phyloP scores from a whole-genome alignment of 2,329 filamentous ascomycete genomes.

The Phaeomoniella chlamydospora region DNA sequence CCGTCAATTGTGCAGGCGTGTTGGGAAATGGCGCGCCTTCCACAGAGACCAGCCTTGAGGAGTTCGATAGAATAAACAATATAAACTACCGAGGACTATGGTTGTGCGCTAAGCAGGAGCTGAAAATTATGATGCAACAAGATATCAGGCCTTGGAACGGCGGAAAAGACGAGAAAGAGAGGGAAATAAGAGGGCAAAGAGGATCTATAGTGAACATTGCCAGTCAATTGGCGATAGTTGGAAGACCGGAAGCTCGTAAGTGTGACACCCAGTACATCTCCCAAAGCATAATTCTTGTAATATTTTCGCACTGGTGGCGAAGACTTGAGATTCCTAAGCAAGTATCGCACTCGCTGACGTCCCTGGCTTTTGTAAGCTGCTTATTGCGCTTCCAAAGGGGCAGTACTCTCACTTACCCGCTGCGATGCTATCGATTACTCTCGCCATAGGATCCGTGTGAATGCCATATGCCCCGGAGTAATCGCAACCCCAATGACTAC shows the following conservation, averaged over 20 bases:
- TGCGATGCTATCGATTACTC: constrained; percentile 44
- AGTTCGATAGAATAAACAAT: constrained; percentile 38
- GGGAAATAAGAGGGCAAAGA: constrained; percentile 20
- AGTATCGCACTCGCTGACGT: too few species aligned
- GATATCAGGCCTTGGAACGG: constrained; percentile 14
- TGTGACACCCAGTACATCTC: constrained; percentile 3
- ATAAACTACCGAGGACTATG: constrained; percentile 41
- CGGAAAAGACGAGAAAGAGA: not conserved
- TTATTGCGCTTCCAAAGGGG: constrained; percentile 36
- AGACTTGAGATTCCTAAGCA: too few species aligned
- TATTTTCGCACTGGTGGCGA: too few species aligned
- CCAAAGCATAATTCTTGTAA: constrained; percentile 2
- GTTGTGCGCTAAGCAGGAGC: constrained; percentile 30
- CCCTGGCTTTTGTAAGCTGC: too few species aligned
- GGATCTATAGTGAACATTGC: constrained; percentile 39
- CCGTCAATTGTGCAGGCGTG: constrained; percentile 41
- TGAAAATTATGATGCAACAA: constrained; percentile 32
- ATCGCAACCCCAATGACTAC: constrained; percentile 34
- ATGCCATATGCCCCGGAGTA: constrained; percentile 21
- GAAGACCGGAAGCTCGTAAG: constrained; percentile 29
- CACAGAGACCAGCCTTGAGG: constrained; percentile 29
- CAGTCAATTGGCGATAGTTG: constrained; percentile 37
- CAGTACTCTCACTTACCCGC: constrained; percentile 42
- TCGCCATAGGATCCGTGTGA: constrained; percentile 14
- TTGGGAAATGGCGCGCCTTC: constrained; percentile 27